Evolutionary conservation across 768 basidiomycete genomes (phyloP).

Genomic region (Podaxis sp.): DNA sequence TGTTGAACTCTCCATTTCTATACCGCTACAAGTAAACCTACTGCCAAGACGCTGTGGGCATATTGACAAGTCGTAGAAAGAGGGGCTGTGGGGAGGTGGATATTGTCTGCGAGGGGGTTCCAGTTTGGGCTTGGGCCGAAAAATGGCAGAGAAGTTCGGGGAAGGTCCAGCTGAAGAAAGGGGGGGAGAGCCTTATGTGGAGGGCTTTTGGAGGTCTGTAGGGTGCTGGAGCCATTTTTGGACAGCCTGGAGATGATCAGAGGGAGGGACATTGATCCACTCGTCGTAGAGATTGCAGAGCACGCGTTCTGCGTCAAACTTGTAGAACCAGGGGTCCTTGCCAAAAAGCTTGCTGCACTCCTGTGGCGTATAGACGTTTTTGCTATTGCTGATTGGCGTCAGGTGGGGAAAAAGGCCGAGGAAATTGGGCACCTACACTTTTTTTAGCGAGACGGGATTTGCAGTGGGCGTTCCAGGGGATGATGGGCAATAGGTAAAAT

Average conservation of each 20-base stretch:
- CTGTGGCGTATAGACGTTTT: constrained; percentile 55
- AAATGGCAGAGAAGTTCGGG: no score
- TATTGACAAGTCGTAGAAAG: constrained; percentile 50
- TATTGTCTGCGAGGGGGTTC: constrained; percentile 19
- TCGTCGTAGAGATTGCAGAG: constrained; percentile 58
- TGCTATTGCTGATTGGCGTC: constrained; percentile 31
- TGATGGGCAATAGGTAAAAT: constrained; percentile 86
- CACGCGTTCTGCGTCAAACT: constrained; percentile 69
- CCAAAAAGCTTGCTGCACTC: constrained; percentile 54
- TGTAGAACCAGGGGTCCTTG: constrained; percentile 65
- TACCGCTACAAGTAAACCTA: no score
- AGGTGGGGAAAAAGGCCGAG: constrained; percentile 12
- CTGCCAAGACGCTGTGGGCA: no score
- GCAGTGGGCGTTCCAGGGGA: constrained; percentile 83
- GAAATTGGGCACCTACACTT: constrained; percentile 45
- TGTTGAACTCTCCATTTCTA: no score
- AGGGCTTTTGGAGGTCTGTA: constrained; percentile 42
- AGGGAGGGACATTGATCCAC: constrained; percentile 59
- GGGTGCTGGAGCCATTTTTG: constrained; percentile 66
- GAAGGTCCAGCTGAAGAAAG: no score
- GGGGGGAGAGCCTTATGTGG: not conserved
- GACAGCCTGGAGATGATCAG: constrained; percentile 57
- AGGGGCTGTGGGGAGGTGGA: constrained; percentile 25
- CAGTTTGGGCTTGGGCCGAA: not conserved
- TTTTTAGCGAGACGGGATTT: constrained; percentile 81